Base-by-base conservation (phyloP, 208 protist genomes). In the Leishmania guyanensis region DNA sequence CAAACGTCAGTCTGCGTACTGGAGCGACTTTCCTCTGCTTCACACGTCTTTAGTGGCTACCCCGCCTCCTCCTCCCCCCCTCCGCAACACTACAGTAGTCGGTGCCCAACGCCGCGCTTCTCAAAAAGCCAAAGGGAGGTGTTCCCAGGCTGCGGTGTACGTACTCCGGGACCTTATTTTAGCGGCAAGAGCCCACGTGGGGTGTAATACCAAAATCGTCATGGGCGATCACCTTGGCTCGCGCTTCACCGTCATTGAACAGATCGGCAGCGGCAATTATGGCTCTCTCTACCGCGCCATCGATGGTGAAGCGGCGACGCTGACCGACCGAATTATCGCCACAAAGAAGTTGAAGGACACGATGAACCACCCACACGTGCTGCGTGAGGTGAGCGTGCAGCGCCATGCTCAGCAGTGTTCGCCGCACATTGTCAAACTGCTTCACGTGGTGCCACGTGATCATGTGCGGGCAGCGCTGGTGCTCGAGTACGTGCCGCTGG, bases 401-500 rank as follows among this genome's bases (percentile, higher is more conserved):
- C 81, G 81, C 4, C 65, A 81, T 14, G 65, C 80, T 1, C 81
- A 84, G 68, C 46, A 74, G 66, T 75, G 70, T 71, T 82, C 79
- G 14, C 70, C 60, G 2, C 81, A 90, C 75, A 77, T 90, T 9
- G 84, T 84, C 17, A 82, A 74, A 65, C 83, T 90, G 9, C 64
- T 77, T 22, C 78, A 87, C 48, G 84, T 90, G 14, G 80, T 90
- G 54, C 79, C 77, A 5, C 80, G 83, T 14, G 80, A 86, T 56
- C 74, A 79, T 14, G 66, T 84, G 29, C 79, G 82, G 26, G 77
- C 78, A 12, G 81, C 85, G 20, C 72, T 90, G 33, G 81, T 90
- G 54, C 81, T 90, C n/a, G 86, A 90, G 75, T 81, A 86, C 72
- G 64, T 83, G n/a, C 86, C 86, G 50, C 80, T 90, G 46, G 83